Conservation (phyloP, 257 asterid genomes). For the Verbena officinalis region DNA sequence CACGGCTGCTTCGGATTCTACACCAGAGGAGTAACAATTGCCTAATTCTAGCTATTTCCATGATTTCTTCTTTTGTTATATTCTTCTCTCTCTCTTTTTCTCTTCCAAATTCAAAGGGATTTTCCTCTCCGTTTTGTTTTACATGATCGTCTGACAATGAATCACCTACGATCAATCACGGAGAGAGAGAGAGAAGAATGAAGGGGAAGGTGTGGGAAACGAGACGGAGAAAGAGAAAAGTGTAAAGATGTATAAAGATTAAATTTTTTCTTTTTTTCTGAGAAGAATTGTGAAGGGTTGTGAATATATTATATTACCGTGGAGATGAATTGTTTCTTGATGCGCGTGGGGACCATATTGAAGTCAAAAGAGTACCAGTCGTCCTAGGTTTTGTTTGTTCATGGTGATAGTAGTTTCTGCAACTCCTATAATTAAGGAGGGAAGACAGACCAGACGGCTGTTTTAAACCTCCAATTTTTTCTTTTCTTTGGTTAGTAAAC, state of each 20-base stretch:
- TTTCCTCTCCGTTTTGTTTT: slow-evolving; percentile 6
- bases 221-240: slow-evolving; percentile 1
- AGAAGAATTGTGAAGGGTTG: not conserved
- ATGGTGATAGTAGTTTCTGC: not conserved
- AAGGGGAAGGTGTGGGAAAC: not conserved
- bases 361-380: not conserved
- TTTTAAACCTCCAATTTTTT: too few relatives aligned
- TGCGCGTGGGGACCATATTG: slow-evolving; percentile 33
- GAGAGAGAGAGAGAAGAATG: not conserved
- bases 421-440: slow-evolving; percentile 8
- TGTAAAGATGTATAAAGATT: not conserved
- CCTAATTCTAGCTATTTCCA: slow-evolving; percentile 67
- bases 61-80: slow-evolving; percentile 21
- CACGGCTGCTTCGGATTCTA: slow-evolving; percentile 40
- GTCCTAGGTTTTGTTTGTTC: not conserved
- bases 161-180: slow-evolving; percentile 23
- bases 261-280: not conserved
- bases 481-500: too few relatives aligned
- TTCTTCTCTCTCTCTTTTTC: not conserved
- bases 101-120: slow-evolving; percentile 12
- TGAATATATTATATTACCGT: not conserved
- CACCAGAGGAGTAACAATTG: slow-evolving; percentile 55
- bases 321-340: not conserved
- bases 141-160: slow-evolving; percentile 31
- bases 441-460: not conserved